Evolutionary conservation across 2,329 filamentous ascomycete genomes (phyloP), one percentile per base, ranked within the genome.

Genomic region (Calycina herbarum): DNA sequence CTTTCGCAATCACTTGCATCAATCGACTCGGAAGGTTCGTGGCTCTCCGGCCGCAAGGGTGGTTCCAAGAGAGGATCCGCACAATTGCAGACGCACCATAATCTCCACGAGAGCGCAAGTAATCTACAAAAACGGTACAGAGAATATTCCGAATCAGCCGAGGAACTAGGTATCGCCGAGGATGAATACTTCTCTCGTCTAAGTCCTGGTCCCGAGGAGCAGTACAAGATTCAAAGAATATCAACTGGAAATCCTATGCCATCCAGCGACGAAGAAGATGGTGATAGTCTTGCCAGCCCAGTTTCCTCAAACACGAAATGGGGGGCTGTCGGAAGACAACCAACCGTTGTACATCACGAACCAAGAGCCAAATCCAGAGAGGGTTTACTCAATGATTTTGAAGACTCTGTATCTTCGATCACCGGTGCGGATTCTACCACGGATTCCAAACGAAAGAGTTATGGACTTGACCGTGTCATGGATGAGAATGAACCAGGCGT

Each of bases 1-100:
- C 78, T 93, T 75, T 92, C 93, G 35, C 90, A 94, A 77, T 98
- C 94, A 0, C 83, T 98, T 20, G 95, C 93, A 1, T 97, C 94
- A 0, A 92, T 98, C 66, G 95, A 97, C 75, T 97, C 94, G 0
- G 95, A 99, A 79, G 95, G 86, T 4, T 97, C 94, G 0, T 99
- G 95, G 95, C 87, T 99, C 57, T 95, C 93, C 3, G 93, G 94
- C 17, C 88, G 89, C 64, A 77, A 79, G 70, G 64, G 80, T 69
- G 78, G 77, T 60, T 83, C 82, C 70, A 82, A 81, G 73, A 78
- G 81, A 69, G 77, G 78, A 35, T 81, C 82, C 69, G 74, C 81
- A 64, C 76, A 82, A 74, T 77, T 86, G 74, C 73, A 81, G 69
- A 71, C 78, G 70, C 27, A 31, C 27, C 54, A 31, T 35, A 31